Evolutionary conservation across 352 stramenopile genomes (phyloP).

Genomic region (Pythium utonaiense): DNA sequence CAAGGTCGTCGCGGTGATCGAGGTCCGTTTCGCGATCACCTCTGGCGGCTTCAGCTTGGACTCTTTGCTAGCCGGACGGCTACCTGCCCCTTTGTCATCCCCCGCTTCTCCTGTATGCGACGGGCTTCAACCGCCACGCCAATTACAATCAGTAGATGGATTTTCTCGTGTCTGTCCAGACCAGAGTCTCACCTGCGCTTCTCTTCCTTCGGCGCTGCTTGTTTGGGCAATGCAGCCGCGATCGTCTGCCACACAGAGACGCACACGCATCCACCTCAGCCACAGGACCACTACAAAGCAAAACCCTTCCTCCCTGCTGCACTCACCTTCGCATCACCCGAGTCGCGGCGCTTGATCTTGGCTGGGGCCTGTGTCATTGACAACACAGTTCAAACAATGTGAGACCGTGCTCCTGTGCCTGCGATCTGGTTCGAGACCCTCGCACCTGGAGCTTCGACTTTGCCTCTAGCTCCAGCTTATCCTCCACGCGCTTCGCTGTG

Average conservation of each 20-base stretch:
- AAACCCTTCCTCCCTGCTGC: no score
- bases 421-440: neutral
- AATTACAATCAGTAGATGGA: neutral
- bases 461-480: constrained; percentile 23
- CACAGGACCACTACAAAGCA: no score
- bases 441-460: constrained; percentile 21
- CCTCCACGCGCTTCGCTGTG: constrained; percentile 18
- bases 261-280: neutral
- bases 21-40: constrained; percentile 14
- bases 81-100: constrained; percentile 7
- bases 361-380: constrained; percentile 12
- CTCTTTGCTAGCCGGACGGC: constrained; percentile 36
- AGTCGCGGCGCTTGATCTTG: constrained; percentile 33
- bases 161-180: neutral
- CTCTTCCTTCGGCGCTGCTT: constrained; percentile 26
- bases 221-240: constrained; percentile 15
- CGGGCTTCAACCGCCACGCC: constrained; percentile 1
- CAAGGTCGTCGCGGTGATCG: constrained; percentile 3
- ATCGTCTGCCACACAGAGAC: constrained; percentile 7
- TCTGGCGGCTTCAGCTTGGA: constrained; percentile 77
- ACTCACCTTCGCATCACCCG: constrained; percentile 28
- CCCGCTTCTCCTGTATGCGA: constrained; percentile 21
- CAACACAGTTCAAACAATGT: neutral
- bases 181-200: constrained; percentile 21
- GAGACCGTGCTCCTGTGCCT: neutral